A percentile compares a stretch with the other conserved stretches of the same genome.
Evolutionary conservation across 225 moss, liverwort and hornwort species (phyloP).

Genomic region (Polytrichum commune): DNA sequence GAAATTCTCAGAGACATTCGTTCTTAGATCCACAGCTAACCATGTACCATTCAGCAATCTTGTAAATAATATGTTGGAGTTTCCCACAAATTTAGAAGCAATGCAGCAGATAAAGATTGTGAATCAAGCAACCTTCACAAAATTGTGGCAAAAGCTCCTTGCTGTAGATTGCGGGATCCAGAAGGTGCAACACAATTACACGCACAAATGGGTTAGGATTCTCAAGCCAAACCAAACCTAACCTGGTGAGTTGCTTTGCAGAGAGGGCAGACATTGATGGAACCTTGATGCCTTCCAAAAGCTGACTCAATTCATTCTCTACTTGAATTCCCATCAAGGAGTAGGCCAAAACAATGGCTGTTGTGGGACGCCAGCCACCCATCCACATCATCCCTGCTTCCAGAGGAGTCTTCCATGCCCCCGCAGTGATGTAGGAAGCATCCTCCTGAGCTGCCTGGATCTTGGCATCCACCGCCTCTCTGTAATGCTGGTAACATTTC

Average conservation of each 20-base stretch:
- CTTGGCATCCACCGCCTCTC: conserved; percentile 63
- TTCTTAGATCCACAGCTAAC: too few relatives aligned
- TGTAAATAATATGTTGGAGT: too few relatives aligned
- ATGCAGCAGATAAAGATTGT: too few relatives aligned
- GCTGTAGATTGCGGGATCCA: neutral
- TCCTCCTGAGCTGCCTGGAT: conserved; percentile 66
- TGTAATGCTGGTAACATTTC: conserved; percentile 46
- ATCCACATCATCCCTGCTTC: conserved; percentile 84
- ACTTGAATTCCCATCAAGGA: conserved; percentile 79
- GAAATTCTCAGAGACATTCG: too few relatives aligned
- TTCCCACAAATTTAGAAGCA: too few relatives aligned
- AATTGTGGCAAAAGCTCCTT: too few relatives aligned
- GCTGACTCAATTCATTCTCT: conserved; percentile 48
- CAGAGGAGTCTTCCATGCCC: conserved; percentile 75
- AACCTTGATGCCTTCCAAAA: conserved; percentile 56
- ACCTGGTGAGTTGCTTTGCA: conserved; percentile 57
- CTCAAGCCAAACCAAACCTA: neutral
- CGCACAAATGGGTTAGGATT: neutral
- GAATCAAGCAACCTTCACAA: too few relatives aligned
- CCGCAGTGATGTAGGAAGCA: conserved; percentile 47
- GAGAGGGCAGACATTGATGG: conserved; percentile 76
- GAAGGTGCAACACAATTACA: neutral
- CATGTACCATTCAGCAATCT: too few relatives aligned
- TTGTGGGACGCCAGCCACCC: conserved; percentile 74
- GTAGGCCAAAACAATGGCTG: conserved; percentile 61